These are phyloP conservation scores for Rhodamnia rubescens DNA, from an alignment of 345 rosid genomes.

Conservation along the genomic window DNA sequence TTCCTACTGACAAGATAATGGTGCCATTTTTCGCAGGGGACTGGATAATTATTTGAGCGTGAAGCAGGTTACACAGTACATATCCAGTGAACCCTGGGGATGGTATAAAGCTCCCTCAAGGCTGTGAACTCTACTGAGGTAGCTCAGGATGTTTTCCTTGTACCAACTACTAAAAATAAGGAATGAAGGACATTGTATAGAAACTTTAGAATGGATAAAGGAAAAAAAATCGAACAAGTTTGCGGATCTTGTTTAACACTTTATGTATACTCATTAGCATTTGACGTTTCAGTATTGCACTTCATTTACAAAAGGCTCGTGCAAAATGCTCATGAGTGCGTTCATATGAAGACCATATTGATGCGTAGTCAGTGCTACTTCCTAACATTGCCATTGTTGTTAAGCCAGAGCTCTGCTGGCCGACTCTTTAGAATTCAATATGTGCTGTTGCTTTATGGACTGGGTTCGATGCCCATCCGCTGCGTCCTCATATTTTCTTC, in stretches of 20 bases:
- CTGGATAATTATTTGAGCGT: slow-evolving; percentile 80
- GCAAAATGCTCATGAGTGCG: background rate
- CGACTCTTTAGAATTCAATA: background rate
- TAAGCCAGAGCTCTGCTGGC: background rate
- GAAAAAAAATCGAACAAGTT: background rate
- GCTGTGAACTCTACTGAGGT: slow-evolving; percentile 22
- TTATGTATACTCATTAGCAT: background rate
- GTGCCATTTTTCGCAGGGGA: slow-evolving; percentile 46
- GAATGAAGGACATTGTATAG: background rate
- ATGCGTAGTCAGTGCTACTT: background rate
- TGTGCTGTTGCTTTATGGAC: background rate
- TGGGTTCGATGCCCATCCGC: background rate
- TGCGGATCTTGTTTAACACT: background rate
- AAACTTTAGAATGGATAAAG: background rate
- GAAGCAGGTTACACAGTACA: slow-evolving; percentile 83
- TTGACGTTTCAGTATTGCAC: background rate
- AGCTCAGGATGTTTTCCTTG: background rate
- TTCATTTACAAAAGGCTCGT: background rate
- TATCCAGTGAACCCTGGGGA: slow-evolving; percentile 81
- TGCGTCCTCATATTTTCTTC: background rate
- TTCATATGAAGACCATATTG: background rate
- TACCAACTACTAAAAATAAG: background rate
- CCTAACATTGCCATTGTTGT: background rate
- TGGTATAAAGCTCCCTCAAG: slow-evolving; percentile 81
- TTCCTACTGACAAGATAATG: background rate